Percentiles rank a stretch among this genome's conserved stretches.
Conservation (phyloP, 208 protist species). For the Trypanosoma brucei region DNA sequence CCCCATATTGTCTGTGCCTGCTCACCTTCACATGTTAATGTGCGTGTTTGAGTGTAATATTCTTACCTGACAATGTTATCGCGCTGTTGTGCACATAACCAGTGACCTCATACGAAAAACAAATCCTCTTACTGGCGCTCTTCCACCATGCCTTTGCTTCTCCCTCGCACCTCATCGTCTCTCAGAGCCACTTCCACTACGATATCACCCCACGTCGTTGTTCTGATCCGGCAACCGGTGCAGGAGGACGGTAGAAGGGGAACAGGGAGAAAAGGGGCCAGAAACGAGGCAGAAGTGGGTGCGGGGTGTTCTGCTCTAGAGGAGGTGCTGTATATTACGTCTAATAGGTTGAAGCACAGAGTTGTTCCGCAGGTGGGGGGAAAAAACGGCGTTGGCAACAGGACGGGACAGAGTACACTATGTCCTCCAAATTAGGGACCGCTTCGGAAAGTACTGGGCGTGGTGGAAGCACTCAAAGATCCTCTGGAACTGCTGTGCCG, state of each 20-base stretch:
- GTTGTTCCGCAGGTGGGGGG: slow-evolving; percentile 19
- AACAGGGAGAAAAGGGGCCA: no score
- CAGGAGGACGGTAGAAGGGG: no score
- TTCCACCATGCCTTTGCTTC: neutral
- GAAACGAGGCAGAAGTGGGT: no score
- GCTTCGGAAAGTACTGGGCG: slow-evolving; percentile 11
- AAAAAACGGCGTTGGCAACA: slow-evolving; percentile 6
- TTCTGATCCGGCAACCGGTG: no score
- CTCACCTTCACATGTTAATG: neutral
- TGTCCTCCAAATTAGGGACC: neutral
- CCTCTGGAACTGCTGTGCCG: slow-evolving; percentile 7
- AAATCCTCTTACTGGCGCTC: no score
- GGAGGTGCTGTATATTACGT: no score
- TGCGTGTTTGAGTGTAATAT: neutral
- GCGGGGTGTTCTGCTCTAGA: no score
- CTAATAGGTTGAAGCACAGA: neutral
- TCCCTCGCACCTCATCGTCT: neutral
- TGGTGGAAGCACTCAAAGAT: neutral
- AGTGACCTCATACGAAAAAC: no score
- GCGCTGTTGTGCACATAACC: no score
- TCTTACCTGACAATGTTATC: neutral
- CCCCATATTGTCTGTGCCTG: neutral
- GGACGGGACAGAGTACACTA: neutral
- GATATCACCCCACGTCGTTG: no score
- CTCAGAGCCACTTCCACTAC: neutral